Percentiles rank a stretch among this genome's conserved stretches.
Evolutionary conservation across 306 rosid genomes (phyloP).

Genomic region (Corylus avellana): DNA sequence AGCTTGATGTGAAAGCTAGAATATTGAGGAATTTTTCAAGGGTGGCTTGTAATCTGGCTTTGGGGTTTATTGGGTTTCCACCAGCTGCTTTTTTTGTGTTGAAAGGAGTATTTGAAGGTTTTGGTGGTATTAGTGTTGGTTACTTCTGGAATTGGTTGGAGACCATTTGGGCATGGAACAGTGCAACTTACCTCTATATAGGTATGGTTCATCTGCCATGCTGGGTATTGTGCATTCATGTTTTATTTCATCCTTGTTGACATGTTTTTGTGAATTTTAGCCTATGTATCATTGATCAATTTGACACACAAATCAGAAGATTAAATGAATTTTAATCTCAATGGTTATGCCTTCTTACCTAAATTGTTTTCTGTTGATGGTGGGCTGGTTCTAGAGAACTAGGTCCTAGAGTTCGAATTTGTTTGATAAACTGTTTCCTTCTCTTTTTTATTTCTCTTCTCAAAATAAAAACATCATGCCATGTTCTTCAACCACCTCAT

Average conservation of each 20-base stretch:
- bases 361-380: neutral
- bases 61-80: slow-evolving; percentile 72
- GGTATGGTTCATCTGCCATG: slow-evolving; percentile 88
- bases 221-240: slow-evolving; percentile 75
- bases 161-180: slow-evolving; percentile 92
- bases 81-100: slow-evolving; percentile 56
- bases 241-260: slow-evolving; percentile 72
- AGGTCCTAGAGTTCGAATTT: too few relatives aligned
- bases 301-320: slow-evolving; percentile 33
- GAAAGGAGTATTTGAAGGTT: slow-evolving; percentile 60
- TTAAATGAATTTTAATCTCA: slow-evolving; percentile 4
- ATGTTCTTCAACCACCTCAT: too few relatives aligned
- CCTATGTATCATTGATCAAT: slow-evolving; percentile 33
- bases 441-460: too few relatives aligned
- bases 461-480: too few relatives aligned
- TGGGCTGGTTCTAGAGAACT: neutral
- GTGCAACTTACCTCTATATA: slow-evolving; percentile 85
- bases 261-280: slow-evolving; percentile 9
- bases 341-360: slow-evolving; percentile 20
- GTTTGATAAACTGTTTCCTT: too few relatives aligned
- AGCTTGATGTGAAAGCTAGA: slow-evolving; percentile 50
- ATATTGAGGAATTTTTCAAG: slow-evolving; percentile 50
- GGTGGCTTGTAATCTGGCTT: slow-evolving; percentile 58
- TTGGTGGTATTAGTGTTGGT: slow-evolving; percentile 36
- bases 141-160: slow-evolving; percentile 92